A percentile compares a stretch with the other conserved stretches of the same genome.
Conservation (phyloP, 495 filamentous ascomycete species). For the Tuber umbilicatum region DNA sequence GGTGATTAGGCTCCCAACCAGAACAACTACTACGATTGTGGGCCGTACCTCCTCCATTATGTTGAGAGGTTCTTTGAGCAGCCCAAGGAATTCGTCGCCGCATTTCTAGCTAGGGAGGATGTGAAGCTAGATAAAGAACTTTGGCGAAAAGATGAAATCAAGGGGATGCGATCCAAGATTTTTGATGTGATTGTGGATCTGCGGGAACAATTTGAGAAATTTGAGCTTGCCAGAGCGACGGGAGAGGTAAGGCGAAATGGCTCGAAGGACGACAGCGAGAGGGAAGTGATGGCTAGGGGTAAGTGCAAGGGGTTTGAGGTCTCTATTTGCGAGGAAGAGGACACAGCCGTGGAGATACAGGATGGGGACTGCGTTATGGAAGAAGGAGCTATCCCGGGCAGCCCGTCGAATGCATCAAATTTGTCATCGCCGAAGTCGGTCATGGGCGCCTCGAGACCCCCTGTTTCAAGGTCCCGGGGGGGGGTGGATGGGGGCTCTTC, state of each 20-base stretch:
- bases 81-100: slow-evolving; percentile 27
- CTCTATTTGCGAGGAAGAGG: neutral
- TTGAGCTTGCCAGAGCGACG: slow-evolving; percentile 12
- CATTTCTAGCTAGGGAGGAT: slow-evolving; percentile 31
- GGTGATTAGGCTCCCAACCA: slow-evolving; percentile 55
- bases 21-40: slow-evolving; percentile 81
- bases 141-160: slow-evolving; percentile 36
- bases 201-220: slow-evolving; percentile 28
- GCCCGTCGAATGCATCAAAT: neutral
- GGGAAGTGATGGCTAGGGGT: neutral
- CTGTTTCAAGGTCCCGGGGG: neutral
- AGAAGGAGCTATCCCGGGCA: neutral
- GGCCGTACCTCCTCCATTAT: slow-evolving; percentile 76
- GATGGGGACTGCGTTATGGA: slow-evolving; percentile 2
- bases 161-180: slow-evolving; percentile 32
- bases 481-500: neutral
- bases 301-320: neutral
- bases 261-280: slow-evolving; percentile 1
- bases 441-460: neutral
- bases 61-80: slow-evolving; percentile 60
- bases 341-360: neutral
- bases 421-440: neutral
- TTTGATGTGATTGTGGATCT: slow-evolving; percentile 35
- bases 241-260: slow-evolving; percentile 1
- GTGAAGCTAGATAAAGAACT: slow-evolving; percentile 25